Conservation (phyloP, 2,329 filamentous ascomycete genomes). For the Hypoxylon sp. region DNA sequence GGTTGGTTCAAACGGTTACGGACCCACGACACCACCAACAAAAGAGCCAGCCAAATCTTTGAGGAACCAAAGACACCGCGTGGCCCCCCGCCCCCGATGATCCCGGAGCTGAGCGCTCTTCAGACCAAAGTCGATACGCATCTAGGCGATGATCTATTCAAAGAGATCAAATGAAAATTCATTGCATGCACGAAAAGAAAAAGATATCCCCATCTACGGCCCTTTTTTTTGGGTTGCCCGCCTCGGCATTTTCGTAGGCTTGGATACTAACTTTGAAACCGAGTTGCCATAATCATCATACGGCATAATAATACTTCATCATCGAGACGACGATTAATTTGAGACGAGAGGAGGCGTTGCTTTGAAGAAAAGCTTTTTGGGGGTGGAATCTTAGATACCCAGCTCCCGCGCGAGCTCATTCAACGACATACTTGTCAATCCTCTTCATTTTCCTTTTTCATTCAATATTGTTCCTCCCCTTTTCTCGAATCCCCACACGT, state of each 20-base stretch:
- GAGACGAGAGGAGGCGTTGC: constrained; percentile 35
- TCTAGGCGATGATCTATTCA: constrained; percentile 69
- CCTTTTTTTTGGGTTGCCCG: constrained; percentile 34
- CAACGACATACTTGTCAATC: constrained; percentile 50
- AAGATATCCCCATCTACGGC: constrained; percentile 22
- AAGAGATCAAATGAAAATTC: constrained; percentile 66
- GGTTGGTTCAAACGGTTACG: constrained; percentile 71
- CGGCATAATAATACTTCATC: constrained; percentile 45
- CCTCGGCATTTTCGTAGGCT: constrained; percentile 18
- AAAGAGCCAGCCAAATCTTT: constrained; percentile 60
- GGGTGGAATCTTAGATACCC: constrained; percentile 53
- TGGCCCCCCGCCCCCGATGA: constrained; percentile 71
- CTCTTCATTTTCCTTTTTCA: constrained; percentile 38
- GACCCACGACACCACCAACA: constrained; percentile 54
- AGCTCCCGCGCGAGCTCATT: constrained; percentile 53
- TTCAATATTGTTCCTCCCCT: constrained; percentile 30
- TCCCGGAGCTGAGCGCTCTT: constrained; percentile 68
- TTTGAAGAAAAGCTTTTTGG: constrained; percentile 36
- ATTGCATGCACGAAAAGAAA: constrained; percentile 20
- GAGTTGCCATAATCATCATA: constrained; percentile 39
- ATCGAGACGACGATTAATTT: constrained; percentile 43
- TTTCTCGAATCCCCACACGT: constrained; percentile 30
- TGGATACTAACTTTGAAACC: constrained; percentile 33
- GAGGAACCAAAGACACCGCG: constrained; percentile 58
- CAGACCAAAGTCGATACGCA: constrained; percentile 62